Evolutionary conservation across 768 basidiomycete genomes (phyloP).

Genomic region (Agrocybe pediades): DNA sequence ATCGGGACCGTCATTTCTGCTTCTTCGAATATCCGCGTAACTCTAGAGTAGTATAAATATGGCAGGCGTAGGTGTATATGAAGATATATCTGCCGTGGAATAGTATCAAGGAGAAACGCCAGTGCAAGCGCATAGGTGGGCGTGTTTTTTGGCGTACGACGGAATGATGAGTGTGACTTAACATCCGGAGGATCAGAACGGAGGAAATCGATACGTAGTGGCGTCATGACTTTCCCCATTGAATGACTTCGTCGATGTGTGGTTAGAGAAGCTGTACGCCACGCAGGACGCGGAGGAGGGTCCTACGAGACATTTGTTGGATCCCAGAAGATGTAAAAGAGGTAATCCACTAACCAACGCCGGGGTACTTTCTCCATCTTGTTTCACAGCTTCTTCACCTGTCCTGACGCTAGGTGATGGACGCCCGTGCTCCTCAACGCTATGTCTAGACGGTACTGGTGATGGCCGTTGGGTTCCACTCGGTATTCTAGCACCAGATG

Average conservation of each 20-base stretch:
- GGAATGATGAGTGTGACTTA: neutral
- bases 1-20: conserved; percentile 63
- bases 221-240: no score
- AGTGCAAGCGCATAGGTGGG: neutral
- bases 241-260: neutral
- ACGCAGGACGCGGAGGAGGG: neutral
- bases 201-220: no score
- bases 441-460: no score
- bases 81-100: conserved; percentile 27
- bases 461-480: no score
- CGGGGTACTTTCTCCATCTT: no score
- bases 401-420: no score
- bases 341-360: no score
- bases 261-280: neutral
- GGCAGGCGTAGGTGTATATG: conserved; percentile 56
- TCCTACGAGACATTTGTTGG: no score
- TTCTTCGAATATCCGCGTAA: conserved; percentile 63
- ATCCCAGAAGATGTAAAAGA: no score
- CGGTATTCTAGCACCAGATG: no score
- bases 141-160: neutral
- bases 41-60: conserved; percentile 66
- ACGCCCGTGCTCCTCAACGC: no score
- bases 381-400: no score
- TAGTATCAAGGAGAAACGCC: neutral
- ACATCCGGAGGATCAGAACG: neutral